Evolutionary conservation across 257 asterid genomes (phyloP), one percentile per base, ranked within the genome.

Genomic region (Henckelia pumila): DNA sequence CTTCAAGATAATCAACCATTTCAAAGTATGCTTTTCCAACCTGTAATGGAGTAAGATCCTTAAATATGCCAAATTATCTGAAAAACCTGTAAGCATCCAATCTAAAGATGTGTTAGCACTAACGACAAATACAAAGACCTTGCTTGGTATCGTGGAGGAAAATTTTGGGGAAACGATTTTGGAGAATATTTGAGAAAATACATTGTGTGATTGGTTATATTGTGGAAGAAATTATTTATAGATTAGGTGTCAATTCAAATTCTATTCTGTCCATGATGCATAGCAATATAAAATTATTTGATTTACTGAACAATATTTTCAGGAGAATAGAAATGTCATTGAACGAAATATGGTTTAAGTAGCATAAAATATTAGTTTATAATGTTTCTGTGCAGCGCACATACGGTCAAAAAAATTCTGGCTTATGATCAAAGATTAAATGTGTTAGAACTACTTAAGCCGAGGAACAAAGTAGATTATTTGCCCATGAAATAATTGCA

Each of bases 1-100:
- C 97, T 87, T 94, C 97, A 74, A 81, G 84, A 82, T 94, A 87
- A 83, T 91, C 95, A 78, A 94, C 97, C 95, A 76, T 77, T 87
- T 90, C 97, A 72, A 88, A 88, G 73, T 82, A 80, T 25, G 95
- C 91, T 81, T 87, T 91, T 75, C 99, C 99, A 58, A 88, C 92
- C 97, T 93, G 88, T 63, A 55, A 59, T 79, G 55, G 59, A 64
- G 61, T 72, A 71, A 71, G 70, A 47, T 19, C 80, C 66, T 64
- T 69, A 65, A 59, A 66, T 37, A 61, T 50, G 72, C 57, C 73
- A 71, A 21, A 56, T 55, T 63, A 72, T 71, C 76, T 73, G 57
- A 56, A 55, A 70, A 30, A 74, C 50, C 32, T 19, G 75, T 62
- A 71, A 53, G 59, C 58, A 4, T 25, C 67, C 26, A n/a, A 35